Evolutionary conservation across 225 moss, liverwort and hornwort genomes (phyloP), one percentile per base, ranked within the genome.

Genomic region (Neckera pumila): DNA sequence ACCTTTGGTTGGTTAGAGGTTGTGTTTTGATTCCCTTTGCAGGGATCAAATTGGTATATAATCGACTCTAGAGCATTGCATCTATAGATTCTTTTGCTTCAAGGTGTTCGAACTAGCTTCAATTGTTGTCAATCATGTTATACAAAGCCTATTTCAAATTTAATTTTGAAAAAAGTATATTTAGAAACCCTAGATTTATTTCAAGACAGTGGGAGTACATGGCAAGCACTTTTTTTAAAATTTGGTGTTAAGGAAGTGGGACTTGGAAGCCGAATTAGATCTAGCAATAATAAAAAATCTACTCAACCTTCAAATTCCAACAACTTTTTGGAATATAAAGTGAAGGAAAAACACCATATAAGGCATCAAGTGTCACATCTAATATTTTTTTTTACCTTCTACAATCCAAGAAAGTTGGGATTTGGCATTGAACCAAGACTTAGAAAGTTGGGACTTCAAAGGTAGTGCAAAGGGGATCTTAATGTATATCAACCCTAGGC

Each of bases 381-480:
- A 2, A 47, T 74, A 18, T 47, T 74, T 74, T 74, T 47, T 8
- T 47, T 16, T 2, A 47, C 31, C 2, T 30, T 31, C 11, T 7
- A 30, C 7, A 45, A 18, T 0, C 3, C 5, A 12, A 11, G 0
- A 49, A 30, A 19, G 11, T 31, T 74, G 47, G 2, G 1, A 47
- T 47, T 31, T 47, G 7, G 11, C 11, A 6, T 47, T 74, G 7
- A 47, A 30, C 7, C 1, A 18, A 4, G 4, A 47, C 1, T 28
- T 74, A 6, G 18, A 19, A 74, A 31, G 4, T 31, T 19, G 0
- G 1, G 7, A 31, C 2, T 49, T 19, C 0, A 1, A 1, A 49
- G 47, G 2, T 2, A 47, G 12, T 49, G 1, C 30, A 3, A 73
- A 17, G 10, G 17, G 1, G 2, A 28, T 72, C 0, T 11, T 18